Base-by-base conservation (phyloP, 1,284 basidiomycete species). In the Cryptococcus sp. region DNA sequence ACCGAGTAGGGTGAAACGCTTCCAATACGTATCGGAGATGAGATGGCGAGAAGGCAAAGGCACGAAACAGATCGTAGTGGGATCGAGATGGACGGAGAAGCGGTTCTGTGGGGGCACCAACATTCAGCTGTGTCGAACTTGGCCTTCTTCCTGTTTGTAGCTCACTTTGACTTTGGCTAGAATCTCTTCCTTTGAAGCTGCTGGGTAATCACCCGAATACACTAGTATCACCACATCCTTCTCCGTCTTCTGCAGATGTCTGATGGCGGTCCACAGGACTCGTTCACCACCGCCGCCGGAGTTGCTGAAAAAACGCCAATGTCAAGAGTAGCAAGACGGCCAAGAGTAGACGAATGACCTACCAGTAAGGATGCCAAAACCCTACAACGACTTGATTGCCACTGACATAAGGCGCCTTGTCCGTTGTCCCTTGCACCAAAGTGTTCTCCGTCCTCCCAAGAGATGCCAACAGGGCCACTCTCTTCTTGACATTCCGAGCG, bases 361-460 rank as follows among this genome's bases (percentile, higher is more conserved):
- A 93, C 92, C 93, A 96, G 78, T 93, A 97, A 0, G 94, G 94
- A 78, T 97, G 94, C 76, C 96, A 94, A 79, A 97, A 91, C 0
- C 91, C 94, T 13, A 93, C 81, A 6, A 91, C 61, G 1, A 67
- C 58, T n/a, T 70, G 72, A 37, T 59, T 66, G 3, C 64, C 63
- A 5, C 63, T 67, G 44, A 62, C 57, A n/a, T 34, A 57, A 2
- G 72, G 76, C 19, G 74, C 61, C 43, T 40, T 56, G 2, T 57
- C 65, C 1, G 52, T 51, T 1, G 74, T 73, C 15, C 71, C 72
- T 0, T 67, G 68, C 1, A 75, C 49, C 4, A 72, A 57, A 0
- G 52, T 58, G 25, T 67, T 46, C 53, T 74, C 70, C 4, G 62
- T 57, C 41, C 74, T 63, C 0, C 74, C 75, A 48, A 75, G 46